phyloP scores from a whole-genome alignment of 108 stramenopile species.

The Cyclotella distinguenda region DNA sequence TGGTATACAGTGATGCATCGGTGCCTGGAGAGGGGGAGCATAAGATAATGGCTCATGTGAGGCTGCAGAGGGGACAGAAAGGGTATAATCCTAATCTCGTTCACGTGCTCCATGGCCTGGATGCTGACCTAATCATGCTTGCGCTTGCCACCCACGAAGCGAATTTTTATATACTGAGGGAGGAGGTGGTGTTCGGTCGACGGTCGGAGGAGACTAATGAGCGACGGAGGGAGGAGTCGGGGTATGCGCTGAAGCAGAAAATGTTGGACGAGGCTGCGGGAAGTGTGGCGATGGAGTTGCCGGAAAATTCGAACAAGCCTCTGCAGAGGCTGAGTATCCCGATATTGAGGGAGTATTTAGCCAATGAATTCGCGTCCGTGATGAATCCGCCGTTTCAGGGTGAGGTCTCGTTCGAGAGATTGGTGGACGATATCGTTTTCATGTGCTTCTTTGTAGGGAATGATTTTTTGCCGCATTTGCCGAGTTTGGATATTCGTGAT shows the following conservation, averaged over 20 bases:
- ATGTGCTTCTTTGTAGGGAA: conserved; percentile 98
- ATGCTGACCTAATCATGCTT: conserved; percentile 99
- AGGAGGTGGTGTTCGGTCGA: conserved; percentile 90
- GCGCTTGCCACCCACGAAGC: conserved; percentile 98
- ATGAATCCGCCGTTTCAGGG: conserved; percentile 61
- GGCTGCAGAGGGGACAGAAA: conserved; percentile 88
- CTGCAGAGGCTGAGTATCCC: conserved; percentile 82
- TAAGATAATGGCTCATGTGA: conserved; percentile 96
- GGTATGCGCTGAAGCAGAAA: conserved; percentile 69
- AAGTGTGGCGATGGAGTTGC: conserved; percentile 65
- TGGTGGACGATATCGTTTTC: conserved; percentile 99
- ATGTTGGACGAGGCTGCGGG: conserved; percentile 79
- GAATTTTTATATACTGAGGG: conserved; percentile 95
- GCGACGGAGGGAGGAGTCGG: conserved; percentile 67
- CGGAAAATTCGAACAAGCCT: conserved; percentile 78
- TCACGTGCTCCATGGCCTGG: conserved; percentile 96
- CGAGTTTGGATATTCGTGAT: conserved; percentile 92
- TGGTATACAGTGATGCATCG: conserved; percentile 95
- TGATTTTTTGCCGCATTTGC: conserved; percentile 93
- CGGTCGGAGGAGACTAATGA: conserved; percentile 67
- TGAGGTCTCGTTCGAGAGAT: conserved; percentile 83
- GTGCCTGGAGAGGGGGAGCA: conserved; percentile 99
- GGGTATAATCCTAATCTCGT: conserved; percentile 95
- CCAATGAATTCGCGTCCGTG: conserved; percentile 76
- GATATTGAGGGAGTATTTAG: conserved; percentile 94